Percentiles rank a stretch among this genome's conserved stretches.
phyloP scores from a whole-genome alignment of 306 rosid species.

The Quercus glauca region DNA sequence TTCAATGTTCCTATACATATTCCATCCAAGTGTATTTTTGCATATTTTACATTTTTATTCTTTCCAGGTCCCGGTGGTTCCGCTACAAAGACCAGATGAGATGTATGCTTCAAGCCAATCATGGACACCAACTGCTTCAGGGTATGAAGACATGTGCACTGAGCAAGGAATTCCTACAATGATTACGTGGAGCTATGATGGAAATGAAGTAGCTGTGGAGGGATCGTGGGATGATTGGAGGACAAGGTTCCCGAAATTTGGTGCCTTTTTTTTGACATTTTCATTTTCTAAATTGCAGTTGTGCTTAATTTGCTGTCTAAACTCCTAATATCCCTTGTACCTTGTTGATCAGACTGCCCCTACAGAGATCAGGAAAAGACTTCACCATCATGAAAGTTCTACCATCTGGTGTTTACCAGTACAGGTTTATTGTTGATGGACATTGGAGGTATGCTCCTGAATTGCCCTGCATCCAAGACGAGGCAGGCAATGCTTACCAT shows the following conservation, averaged over 20 bases:
- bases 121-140: slow-evolving; percentile 63
- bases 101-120: slow-evolving; percentile 61
- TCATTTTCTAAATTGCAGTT: neutral
- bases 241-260: slow-evolving; percentile 50
- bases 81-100: slow-evolving; percentile 90
- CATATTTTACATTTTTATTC: neutral
- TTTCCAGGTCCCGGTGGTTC: slow-evolving; percentile 76
- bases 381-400: slow-evolving; percentile 88
- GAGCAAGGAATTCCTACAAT: slow-evolving; percentile 93
- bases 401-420: slow-evolving; percentile 98
- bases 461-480: slow-evolving; percentile 77
- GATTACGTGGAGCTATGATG: slow-evolving; percentile 92
- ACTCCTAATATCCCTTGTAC: slow-evolving; percentile 18
- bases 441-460: slow-evolving; percentile 82
- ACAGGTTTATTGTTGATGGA: slow-evolving; percentile 91
- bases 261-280: neutral
- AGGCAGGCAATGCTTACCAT: slow-evolving; percentile 74
- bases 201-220: slow-evolving; percentile 84
- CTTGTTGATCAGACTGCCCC: slow-evolving; percentile 55
- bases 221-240: slow-evolving; percentile 99
- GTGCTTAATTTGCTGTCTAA: slow-evolving; percentile 18
- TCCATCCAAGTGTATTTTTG: slow-evolving; percentile 12
- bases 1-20: neutral
- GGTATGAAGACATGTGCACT: slow-evolving; percentile 58
- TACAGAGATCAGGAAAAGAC: slow-evolving; percentile 98